These are phyloP conservation scores for Porphyrellus cyaneotinctus DNA, from an alignment of 768 basidiomycete species.

Conservation along the genomic window DNA sequence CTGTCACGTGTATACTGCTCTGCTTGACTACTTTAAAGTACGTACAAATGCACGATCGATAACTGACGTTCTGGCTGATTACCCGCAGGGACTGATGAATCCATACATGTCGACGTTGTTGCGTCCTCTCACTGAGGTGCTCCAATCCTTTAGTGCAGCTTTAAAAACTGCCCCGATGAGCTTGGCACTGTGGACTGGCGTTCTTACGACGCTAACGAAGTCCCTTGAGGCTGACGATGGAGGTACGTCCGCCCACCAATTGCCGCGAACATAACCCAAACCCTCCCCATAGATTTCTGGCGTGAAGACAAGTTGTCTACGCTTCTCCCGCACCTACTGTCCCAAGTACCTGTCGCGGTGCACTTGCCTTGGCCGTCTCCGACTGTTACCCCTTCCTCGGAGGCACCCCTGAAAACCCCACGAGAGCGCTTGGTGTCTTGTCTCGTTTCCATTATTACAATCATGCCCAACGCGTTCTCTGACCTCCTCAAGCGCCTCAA, in stretches of 20 bases:
- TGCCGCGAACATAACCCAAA: not conserved
- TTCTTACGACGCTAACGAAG: conserved; percentile 60
- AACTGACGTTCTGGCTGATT: not conserved
- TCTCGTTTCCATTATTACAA: conserved; percentile 15
- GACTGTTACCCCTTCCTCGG: not conserved
- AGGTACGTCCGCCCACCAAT: conserved; percentile 41
- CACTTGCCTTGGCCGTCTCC: conserved; percentile 17
- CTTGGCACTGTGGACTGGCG: conserved; percentile 55
- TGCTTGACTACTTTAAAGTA: conserved; percentile 90
- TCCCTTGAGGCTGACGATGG: conserved; percentile 77
- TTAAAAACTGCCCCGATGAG: conserved; percentile 25
- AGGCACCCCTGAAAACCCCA: conserved; percentile 1
- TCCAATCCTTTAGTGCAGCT: conserved; percentile 46
- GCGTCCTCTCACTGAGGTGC: conserved; percentile 57
- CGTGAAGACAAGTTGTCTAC: conserved; percentile 73
- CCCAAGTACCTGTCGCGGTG: conserved; percentile 58
- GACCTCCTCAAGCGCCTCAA: conserved; percentile 75
- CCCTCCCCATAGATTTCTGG: conserved; percentile 73
- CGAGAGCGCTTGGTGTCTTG: conserved; percentile 13
- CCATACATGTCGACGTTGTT: conserved; percentile 85
- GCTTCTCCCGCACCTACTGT: conserved; percentile 53
- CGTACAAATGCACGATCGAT: conserved; percentile 2
- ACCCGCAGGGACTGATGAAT: conserved; percentile 70
- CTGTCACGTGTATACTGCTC: conserved; percentile 62
- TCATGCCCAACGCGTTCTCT: conserved; percentile 18